Percentiles rank a stretch among this genome's conserved stretches.
These are phyloP conservation scores for Gamsiella multidivaricata DNA, from an alignment of 192 early-diverging fungal genomes.

Conservation along the genomic window DNA sequence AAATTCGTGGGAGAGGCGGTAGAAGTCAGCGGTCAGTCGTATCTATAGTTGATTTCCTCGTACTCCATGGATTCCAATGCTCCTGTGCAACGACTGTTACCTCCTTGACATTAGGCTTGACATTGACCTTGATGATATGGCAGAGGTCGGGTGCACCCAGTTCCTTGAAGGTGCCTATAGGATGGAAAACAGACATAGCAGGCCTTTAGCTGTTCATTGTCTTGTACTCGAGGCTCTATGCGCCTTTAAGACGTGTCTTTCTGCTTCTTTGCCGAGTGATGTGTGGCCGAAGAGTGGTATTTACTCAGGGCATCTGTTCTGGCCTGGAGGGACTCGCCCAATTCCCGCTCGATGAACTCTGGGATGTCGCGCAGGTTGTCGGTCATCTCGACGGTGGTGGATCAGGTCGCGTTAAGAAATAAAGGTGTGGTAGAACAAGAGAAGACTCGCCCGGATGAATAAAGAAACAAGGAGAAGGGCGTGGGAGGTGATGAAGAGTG, in stretches of 20 bases:
- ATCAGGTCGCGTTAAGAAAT: too few relatives aligned
- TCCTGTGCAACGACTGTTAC: constrained; percentile 51
- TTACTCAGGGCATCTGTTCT: constrained; percentile 94
- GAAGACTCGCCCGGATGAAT: too few relatives aligned
- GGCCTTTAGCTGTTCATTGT: too few relatives aligned
- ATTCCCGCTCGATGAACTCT: constrained; percentile 95
- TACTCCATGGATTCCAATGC: too few relatives aligned
- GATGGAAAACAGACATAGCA: too few relatives aligned
- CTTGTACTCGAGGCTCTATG: too few relatives aligned
- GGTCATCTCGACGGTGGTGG: constrained; percentile 30
- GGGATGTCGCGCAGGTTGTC: constrained; percentile 88
- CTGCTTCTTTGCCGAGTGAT: too few relatives aligned
- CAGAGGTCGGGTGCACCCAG: constrained; percentile 98
- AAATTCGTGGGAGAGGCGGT: neutral
- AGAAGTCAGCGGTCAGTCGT: neutral
- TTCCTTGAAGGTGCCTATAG: constrained; percentile 83
- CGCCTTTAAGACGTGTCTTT: too few relatives aligned
- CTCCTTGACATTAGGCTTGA: constrained; percentile 81
- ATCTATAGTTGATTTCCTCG: neutral
- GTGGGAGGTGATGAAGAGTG: too few relatives aligned
- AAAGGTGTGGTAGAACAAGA: too few relatives aligned
- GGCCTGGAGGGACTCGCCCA: constrained; percentile 88
- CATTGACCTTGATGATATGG: constrained; percentile 94
- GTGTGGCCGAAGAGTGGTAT: neutral
- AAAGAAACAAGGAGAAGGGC: too few relatives aligned